Base-by-base conservation (phyloP, 371 early-diverging fungal species). In the Massospora cicadina region DNA sequence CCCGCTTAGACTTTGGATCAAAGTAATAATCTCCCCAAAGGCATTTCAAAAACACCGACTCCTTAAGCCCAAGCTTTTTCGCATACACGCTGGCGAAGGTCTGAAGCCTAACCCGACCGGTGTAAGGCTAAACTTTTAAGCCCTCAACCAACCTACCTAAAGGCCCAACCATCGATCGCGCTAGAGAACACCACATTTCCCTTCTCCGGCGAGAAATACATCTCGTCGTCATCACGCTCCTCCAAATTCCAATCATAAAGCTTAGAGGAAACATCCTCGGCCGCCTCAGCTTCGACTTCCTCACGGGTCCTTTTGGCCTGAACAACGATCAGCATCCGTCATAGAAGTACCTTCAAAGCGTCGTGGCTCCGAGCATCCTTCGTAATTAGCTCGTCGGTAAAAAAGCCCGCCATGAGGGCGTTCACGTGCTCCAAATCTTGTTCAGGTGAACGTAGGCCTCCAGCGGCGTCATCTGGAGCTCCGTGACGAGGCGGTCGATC, bases 81-180 rank as follows among this genome's bases (percentile, higher is more conserved):
- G 93, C 86, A 72, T 93, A 96, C 2, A 95, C 75, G 5, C 77
- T 76, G 7, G 96, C 94, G 78, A 98, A 98, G 65, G 95, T 90
- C 55, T 88, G 83, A 28, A 89, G 74, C 55, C 93, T 84, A 68
- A 53, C 57, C 53, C 24, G 33, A 32, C 26, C 28, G 21, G n/a
- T n/a, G n/a, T n/a, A n/a, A n/a, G n/a, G n/a, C n/a, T n/a, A n/a
- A n/a, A 58, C 43, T 63, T 24, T 17, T 17, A 30, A n/a, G n/a
- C 33, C n/a, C 30, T 54, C 57, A 31, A 32, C 1, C 1, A 33
- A 55, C 53, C 68, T 77, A 84, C 83, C 88, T 74, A 73, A 97
- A 98, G 1, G 96, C 98, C 98, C 99, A 98, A 0, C 99, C 99
- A 71, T 98, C 97, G 23, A 89, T 84, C 0, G 98, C 97, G 61